Percentiles rank a stretch among this genome's conserved stretches.
These are phyloP conservation scores for Usnea hakonensis DNA, from an alignment of 495 filamentous ascomycete species.

Conservation along the genomic window DNA sequence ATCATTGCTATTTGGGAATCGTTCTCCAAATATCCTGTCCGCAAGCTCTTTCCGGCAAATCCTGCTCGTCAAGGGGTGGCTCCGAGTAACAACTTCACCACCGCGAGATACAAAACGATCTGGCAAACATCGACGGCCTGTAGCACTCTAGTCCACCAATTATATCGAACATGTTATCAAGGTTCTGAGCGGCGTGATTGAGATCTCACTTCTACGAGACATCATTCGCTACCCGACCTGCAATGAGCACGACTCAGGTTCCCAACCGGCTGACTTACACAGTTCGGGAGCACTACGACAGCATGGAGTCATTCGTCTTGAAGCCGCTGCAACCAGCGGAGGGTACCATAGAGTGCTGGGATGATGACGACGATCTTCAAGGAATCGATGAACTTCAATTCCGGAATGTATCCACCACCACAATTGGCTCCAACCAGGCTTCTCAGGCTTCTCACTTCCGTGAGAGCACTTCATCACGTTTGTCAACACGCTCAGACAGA, in stretches of 20 bases:
- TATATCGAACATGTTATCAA: conserved; percentile 8
- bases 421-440: conserved; percentile 39
- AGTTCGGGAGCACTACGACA: neutral
- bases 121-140: neutral
- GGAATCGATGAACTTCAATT: conserved; percentile 63
- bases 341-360: conserved; percentile 74
- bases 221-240: neutral
- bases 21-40: conserved; percentile 2
- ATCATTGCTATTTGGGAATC: neutral
- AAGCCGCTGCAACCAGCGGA: conserved; percentile 48
- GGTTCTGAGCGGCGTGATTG: neutral
- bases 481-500: conserved; percentile 72
- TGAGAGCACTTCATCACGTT: conserved; percentile 68
- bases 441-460: conserved; percentile 44
- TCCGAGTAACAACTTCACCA: conserved; percentile 3
- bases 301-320: conserved; percentile 50
- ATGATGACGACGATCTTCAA: conserved; percentile 75
- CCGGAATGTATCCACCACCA: conserved; percentile 54
- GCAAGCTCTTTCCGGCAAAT: conserved; percentile 12
- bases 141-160: neutral
- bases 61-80: conserved; percentile 4
- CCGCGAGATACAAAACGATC: conserved; percentile 4
- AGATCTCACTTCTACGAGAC: neutral
- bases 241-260: neutral
- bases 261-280: neutral